These are phyloP conservation scores for Podaxis carcinomalis DNA, from an alignment of 768 basidiomycete species.

Conservation along the genomic window DNA sequence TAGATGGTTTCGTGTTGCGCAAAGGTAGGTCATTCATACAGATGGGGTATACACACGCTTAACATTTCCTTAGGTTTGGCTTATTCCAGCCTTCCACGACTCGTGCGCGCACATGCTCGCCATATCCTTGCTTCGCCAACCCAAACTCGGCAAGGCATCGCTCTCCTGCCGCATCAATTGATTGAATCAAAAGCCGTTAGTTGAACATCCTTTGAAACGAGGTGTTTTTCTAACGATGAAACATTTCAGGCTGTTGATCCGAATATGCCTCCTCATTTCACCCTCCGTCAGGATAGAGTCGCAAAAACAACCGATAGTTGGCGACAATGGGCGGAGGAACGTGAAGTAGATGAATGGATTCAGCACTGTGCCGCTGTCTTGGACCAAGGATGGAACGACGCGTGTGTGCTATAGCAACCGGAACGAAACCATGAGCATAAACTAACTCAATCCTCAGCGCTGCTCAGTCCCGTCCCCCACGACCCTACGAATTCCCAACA, in stretches of 20 bases:
- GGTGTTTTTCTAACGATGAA: conserved; percentile 3
- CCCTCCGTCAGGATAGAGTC: conserved; percentile 71
- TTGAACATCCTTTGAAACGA: conserved; percentile 4
- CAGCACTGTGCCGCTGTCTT: conserved; percentile 85
- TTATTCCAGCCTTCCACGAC: conserved; percentile 69
- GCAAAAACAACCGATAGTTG: conserved; percentile 76
- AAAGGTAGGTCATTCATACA: conserved; percentile 54
- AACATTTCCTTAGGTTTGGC: conserved; percentile 57
- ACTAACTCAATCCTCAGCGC: conserved; percentile 35
- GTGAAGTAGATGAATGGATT: conserved; percentile 92
- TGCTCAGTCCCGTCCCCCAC: conserved; percentile 50
- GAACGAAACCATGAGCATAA: neutral
- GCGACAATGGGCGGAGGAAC: conserved; percentile 71
- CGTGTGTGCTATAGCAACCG: conserved; percentile 41
- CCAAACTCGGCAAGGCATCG: conserved; percentile 50
- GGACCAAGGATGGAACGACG: conserved; percentile 85
- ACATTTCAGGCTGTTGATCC: conserved; percentile 66
- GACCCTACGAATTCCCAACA: conserved; percentile 93
- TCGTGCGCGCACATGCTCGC: conserved; percentile 77
- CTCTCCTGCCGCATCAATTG: conserved; percentile 82
- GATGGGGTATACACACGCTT: neutral
- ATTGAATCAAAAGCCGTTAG: conserved; percentile 74
- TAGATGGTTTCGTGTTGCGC: conserved; percentile 95
- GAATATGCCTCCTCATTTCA: conserved; percentile 57
- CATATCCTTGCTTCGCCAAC: conserved; percentile 55